Percentiles rank a stretch among this genome's conserved stretches.
phyloP scores from a whole-genome alignment of 495 filamentous ascomycete genomes.

The Penicillium angulare region DNA sequence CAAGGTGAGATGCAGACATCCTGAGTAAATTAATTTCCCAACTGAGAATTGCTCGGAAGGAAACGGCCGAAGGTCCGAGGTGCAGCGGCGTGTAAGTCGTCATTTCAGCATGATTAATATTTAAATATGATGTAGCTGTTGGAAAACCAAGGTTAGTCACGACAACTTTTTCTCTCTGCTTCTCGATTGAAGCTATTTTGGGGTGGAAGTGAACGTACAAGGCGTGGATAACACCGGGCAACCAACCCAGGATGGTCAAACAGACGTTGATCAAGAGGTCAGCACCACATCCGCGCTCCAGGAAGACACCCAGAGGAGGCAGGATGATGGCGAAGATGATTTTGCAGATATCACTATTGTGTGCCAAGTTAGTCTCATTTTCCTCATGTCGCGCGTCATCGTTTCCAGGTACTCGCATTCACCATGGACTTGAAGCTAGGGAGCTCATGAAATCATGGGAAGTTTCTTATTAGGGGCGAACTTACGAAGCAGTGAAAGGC shows the following conservation, averaged over 20 bases:
- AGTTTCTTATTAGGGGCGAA: no score
- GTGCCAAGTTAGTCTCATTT: neutral
- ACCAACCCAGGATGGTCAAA: slow-evolving; percentile 78
- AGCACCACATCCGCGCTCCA: slow-evolving; percentile 79
- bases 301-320: slow-evolving; percentile 88
- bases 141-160: slow-evolving; percentile 8
- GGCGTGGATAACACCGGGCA: slow-evolving; percentile 74
- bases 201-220: slow-evolving; percentile 48
- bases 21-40: neutral
- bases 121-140: slow-evolving; percentile 57
- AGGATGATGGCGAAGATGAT: slow-evolving; percentile 85
- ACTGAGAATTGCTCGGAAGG: neutral
- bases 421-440: neutral
- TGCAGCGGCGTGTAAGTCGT: neutral
- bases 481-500: slow-evolving; percentile 66
- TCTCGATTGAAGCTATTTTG: neutral
- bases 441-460: neutral
- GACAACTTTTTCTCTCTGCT: no score
- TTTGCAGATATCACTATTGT: slow-evolving; percentile 79
- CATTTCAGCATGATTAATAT: slow-evolving; percentile 34
- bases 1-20: neutral
- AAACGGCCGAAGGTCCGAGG: neutral
- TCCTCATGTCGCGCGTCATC: neutral
- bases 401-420: neutral
- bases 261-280: slow-evolving; percentile 87